Percentiles rank a stretch among this genome's conserved stretches.
phyloP scores from a whole-genome alignment of 2,329 filamentous ascomycete genomes.

The Arachnomyces sp. region DNA sequence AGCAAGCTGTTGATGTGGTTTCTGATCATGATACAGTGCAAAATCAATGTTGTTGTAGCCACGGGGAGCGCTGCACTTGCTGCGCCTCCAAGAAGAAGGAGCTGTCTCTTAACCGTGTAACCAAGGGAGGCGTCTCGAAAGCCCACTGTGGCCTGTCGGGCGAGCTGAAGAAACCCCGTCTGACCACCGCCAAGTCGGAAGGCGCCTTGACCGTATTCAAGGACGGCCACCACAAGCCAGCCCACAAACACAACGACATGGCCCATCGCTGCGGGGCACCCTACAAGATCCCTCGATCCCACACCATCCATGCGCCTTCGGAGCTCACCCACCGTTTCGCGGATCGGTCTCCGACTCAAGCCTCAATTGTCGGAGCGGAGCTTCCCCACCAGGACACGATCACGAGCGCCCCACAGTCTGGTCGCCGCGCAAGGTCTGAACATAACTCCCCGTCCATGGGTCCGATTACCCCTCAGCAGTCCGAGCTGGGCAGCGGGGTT shows the following conservation, averaged over 20 bases:
- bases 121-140: too few relatives aligned
- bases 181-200: slow-evolving; percentile 52
- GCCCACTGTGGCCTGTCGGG: slow-evolving; percentile 41
- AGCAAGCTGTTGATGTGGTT: background rate
- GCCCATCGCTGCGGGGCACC: slow-evolving; percentile 51
- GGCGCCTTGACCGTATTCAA: slow-evolving; percentile 52
- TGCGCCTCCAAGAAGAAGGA: slow-evolving; percentile 14
- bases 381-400: slow-evolving; percentile 22
- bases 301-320: slow-evolving; percentile 40
- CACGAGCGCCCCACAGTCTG: slow-evolving; percentile 22
- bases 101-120: too few relatives aligned
- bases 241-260: slow-evolving; percentile 56
- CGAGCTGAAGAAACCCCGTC: slow-evolving; percentile 51
- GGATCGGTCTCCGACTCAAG: slow-evolving; percentile 30
- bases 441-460: slow-evolving; percentile 38
- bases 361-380: slow-evolving; percentile 34
- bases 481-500: slow-evolving; percentile 16
- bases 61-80: slow-evolving; percentile 12
- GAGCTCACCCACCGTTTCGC: slow-evolving; percentile 43
- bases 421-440: slow-evolving; percentile 36
- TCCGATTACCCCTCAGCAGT: slow-evolving; percentile 20
- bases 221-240: slow-evolving; percentile 57
- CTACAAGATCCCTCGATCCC: slow-evolving; percentile 52
- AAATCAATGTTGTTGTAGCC: slow-evolving; percentile 15
- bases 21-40: slow-evolving; percentile 3